Conservation (phyloP, 2,329 filamentous ascomycete genomes). For the Epichloe hybrida region DNA sequence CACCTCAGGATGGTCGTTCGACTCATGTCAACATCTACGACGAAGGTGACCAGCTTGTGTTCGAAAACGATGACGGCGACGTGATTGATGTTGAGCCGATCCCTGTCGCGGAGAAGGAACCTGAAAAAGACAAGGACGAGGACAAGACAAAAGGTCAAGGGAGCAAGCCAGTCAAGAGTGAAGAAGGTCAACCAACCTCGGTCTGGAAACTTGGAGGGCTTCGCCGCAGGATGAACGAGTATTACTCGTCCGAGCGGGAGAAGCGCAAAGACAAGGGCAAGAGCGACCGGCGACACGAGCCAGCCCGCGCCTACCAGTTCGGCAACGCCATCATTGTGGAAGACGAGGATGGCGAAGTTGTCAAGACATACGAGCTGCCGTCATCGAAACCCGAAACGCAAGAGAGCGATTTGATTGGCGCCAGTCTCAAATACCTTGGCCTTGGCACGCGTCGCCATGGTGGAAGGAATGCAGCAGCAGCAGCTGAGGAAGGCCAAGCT, state of each 20-base stretch:
- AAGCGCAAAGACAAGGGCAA: constrained; percentile 51
- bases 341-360: constrained; percentile 73
- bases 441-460: constrained; percentile 31
- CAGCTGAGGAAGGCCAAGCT: constrained; percentile 19
- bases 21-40: constrained; percentile 55
- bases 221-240: constrained; percentile 36
- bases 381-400: constrained; percentile 31
- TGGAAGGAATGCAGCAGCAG: constrained; percentile 21
- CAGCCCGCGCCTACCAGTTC: constrained; percentile 74
- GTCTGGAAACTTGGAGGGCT: constrained; percentile 25
- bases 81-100: constrained; percentile 52
- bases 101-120: constrained; percentile 2
- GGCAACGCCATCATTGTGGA: constrained; percentile 81
- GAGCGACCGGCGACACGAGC: constrained; percentile 48
- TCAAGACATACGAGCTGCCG: constrained; percentile 71
- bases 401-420: constrained; percentile 25
- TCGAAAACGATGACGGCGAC: constrained; percentile 80
- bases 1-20: constrained; percentile 6
- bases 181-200: constrained; percentile 1
- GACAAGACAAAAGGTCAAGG: neutral
- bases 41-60: constrained; percentile 64
- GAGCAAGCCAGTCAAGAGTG: neutral
- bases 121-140: neutral
- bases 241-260: constrained; percentile 46
- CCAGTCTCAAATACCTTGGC: constrained; percentile 41